Base-by-base conservation (phyloP, 2,329 filamentous ascomycete genomes). In the Trichophyton benhamiae region DNA sequence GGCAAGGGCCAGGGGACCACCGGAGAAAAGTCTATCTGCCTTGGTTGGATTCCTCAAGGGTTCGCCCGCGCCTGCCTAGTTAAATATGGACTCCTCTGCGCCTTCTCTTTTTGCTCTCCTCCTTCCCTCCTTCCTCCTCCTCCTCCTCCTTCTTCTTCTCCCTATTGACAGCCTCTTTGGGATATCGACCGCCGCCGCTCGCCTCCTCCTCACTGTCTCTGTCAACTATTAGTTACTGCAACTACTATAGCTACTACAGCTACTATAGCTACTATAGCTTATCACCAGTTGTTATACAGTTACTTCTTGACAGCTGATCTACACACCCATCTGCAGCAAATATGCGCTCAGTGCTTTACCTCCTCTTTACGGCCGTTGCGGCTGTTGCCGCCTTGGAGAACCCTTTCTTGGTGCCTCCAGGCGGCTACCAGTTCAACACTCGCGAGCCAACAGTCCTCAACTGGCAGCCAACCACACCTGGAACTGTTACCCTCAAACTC, bases 401-500 rank as follows among this genome's bases (percentile, higher is more conserved):
- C 68, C 69, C 77, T 58, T 82, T 82, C 75, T 78, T 73, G 61
- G 71, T 76, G 63, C 77, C 79, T 17, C 44, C 53, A 2, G 68
- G 66, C 15, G 77, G 77, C 52, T 77, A 78, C 63, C 62, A 68
- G 27, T 77, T 80, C 67, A 74, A 70, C 13, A 78, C 78, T 48
- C 80, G 80, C 59, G 60, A 76, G 67, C 65, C 76, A 9, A 72
- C 78, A 20, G 75, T 74, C 9, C 68, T 83, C 57, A 72, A 67
- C 58, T 83, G 81, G 81, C 64, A 69, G 4, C 76, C 79, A 5
- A 79, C 76, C 55, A 81, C 79, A 61, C 59, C 66, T 22, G 78
- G 78, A 62, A 79, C 80, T 15, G 76, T 83, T 36, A 78, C 79
- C 46, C 75, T 83, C 67, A 77, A 76, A 48, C 71, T 83, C 62